A percentile compares a stretch with the other conserved stretches of the same genome.
phyloP scores from a whole-genome alignment of 441 rosid species.

The Jatropha podagrica region DNA sequence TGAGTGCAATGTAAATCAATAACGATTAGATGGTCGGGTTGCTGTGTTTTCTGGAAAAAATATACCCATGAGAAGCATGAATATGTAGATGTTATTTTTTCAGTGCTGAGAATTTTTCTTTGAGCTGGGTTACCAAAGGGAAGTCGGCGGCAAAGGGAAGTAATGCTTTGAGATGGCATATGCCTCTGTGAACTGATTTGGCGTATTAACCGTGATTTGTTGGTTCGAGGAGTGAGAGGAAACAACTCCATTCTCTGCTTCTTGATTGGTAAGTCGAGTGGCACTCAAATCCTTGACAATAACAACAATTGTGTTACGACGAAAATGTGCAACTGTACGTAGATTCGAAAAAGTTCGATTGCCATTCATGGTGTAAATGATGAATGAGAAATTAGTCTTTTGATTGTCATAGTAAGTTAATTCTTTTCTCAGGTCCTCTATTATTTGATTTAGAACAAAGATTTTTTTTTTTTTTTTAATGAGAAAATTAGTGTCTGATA shows the following conservation, averaged over 20 bases:
- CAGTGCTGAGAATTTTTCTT: slow-evolving; percentile 30
- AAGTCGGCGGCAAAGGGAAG: slow-evolving; percentile 16
- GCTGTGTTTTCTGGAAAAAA: slow-evolving; percentile 23
- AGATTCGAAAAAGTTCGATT: slow-evolving; percentile 18
- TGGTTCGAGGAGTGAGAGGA: slow-evolving; percentile 22
- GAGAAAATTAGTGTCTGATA: slow-evolving; percentile 12
- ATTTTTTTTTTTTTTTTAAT: slow-evolving; percentile 15
- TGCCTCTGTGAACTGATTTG: slow-evolving; percentile 14
- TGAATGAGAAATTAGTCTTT: slow-evolving; percentile 33
- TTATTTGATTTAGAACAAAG: slow-evolving; percentile 17
- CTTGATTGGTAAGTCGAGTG: slow-evolving; percentile 12
- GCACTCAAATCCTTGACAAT: background rate
- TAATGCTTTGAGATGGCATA: slow-evolving; percentile 17
- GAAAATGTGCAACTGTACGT: slow-evolving; percentile 24
- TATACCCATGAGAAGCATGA: slow-evolving; percentile 24
- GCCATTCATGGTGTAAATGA: slow-evolving; percentile 41
- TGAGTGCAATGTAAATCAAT: slow-evolving; percentile 84
- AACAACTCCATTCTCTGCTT: slow-evolving; percentile 30
- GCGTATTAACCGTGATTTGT: slow-evolving; percentile 1
- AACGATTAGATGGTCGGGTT: slow-evolving; percentile 21
- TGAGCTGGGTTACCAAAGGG: slow-evolving; percentile 28
- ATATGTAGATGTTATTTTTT: slow-evolving; percentile 19
- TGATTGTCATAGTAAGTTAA: slow-evolving; percentile 18
- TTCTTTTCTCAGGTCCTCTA: slow-evolving; percentile 13
- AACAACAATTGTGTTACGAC: slow-evolving; percentile 14